Evolutionary conservation across 2,329 filamentous ascomycete genomes (phyloP).

Genomic region (Fusarium chlamydosporum): DNA sequence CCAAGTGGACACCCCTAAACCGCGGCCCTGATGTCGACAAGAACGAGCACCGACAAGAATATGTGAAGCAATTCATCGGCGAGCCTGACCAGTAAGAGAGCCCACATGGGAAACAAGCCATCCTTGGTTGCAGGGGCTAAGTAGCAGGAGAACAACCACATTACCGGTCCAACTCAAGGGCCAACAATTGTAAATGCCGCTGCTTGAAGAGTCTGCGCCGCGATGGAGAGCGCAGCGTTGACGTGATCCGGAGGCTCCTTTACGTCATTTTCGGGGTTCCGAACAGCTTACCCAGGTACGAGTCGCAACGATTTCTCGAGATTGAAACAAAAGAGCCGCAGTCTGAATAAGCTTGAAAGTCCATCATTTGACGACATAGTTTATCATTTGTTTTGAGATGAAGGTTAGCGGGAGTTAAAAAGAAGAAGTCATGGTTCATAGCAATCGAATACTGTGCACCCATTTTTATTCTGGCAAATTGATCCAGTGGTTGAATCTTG

Average conservation of each 20-base stretch:
- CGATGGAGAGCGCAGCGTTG: constrained; percentile 25
- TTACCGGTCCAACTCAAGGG: constrained; percentile 31
- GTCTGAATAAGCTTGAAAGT: constrained; percentile 6
- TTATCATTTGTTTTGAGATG: constrained; percentile 16
- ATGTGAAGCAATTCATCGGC: constrained; percentile 69
- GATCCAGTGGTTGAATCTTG: neutral
- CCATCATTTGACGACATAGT: constrained; percentile 9
- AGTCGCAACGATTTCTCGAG: constrained; percentile 17
- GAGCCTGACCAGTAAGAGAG: constrained; percentile 42
- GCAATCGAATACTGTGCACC: constrained; percentile 6
- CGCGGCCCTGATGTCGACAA: constrained; percentile 80
- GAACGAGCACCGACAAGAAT: constrained; percentile 84
- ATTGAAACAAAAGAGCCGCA: neutral
- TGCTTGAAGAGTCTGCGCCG: constrained; percentile 11
- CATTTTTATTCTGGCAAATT: neutral
- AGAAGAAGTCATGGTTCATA: constrained; percentile 27
- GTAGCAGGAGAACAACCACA: constrained; percentile 25
- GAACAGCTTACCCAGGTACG: constrained; percentile 23
- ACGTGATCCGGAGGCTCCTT: constrained; percentile 32
- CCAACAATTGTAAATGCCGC: constrained; percentile 12
- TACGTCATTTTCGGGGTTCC: constrained; percentile 36
- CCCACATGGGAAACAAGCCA: constrained; percentile 43
- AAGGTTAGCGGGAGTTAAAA: constrained; percentile 40
- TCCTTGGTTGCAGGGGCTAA: constrained; percentile 28
- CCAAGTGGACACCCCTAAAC: constrained; percentile 97